A percentile compares a stretch with the other conserved stretches of the same genome.
phyloP scores from a whole-genome alignment of 768 basidiomycete species.

The Amanita rimosa region DNA sequence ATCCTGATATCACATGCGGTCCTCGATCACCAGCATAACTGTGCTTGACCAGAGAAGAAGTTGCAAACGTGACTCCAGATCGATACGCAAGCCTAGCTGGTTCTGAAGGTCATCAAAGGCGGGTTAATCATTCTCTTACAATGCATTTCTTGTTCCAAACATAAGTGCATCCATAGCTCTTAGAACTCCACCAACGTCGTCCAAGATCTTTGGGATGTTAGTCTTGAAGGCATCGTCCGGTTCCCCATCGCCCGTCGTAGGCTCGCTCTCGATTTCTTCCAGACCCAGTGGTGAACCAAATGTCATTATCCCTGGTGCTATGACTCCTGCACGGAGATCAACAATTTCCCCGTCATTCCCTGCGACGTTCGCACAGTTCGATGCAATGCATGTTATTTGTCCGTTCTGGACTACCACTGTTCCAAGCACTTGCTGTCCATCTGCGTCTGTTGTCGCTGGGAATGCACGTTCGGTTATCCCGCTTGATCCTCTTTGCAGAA shows the following conservation, averaged over 20 bases:
- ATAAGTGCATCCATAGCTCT: constrained; percentile 61
- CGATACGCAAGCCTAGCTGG: constrained; percentile 46
- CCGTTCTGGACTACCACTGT: constrained; percentile 38
- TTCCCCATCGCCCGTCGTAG: constrained; percentile 53
- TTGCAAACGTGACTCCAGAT: constrained; percentile 54
- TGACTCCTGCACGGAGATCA: constrained; percentile 59
- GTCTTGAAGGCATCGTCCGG: constrained; percentile 43
- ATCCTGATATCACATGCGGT: constrained; percentile 41
- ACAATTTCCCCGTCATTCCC: constrained; percentile 21
- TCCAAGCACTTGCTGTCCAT: constrained; percentile 11
- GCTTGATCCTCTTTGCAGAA: constrained; percentile 25
- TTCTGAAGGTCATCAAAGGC: constrained; percentile 1
- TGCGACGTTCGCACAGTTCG: constrained; percentile 17
- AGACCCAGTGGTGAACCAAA: constrained; percentile 65
- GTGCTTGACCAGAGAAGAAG: constrained; percentile 36
- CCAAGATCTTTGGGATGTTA: constrained; percentile 31
- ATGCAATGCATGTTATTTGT: constrained; percentile 38
- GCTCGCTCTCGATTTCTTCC: constrained; percentile 63
- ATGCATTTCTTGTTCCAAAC: constrained; percentile 61
- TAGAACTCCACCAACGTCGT: constrained; percentile 41
- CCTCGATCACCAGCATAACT: constrained; percentile 23
- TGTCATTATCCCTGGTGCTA: constrained; percentile 55
- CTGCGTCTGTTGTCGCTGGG: constrained; percentile 12
- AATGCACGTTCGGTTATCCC: constrained; percentile 23
- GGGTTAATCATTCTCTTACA: constrained; percentile 34